Conservation (phyloP, 2,329 filamentous ascomycete genomes). For the Colletotrichum sp. region DNA sequence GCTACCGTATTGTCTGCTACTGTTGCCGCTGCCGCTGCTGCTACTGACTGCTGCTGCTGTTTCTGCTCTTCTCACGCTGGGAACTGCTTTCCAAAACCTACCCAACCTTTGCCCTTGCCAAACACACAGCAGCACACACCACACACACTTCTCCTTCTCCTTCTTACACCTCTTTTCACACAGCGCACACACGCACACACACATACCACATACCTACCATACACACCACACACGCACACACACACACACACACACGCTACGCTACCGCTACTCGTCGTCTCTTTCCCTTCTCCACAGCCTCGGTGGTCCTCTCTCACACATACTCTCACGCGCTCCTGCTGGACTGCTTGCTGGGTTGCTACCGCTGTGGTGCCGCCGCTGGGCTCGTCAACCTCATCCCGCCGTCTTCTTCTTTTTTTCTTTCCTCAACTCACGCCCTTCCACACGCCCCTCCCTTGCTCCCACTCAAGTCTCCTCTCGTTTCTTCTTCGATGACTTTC, state of each 20-base stretch:
- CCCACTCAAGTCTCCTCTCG: constrained; percentile 6
- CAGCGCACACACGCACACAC: not conserved
- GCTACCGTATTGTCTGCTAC: not conserved
- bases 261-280: constrained; percentile 11
- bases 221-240: not conserved
- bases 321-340: not conserved
- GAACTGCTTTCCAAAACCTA: constrained; percentile 1
- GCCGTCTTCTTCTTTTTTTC: constrained; percentile 3
- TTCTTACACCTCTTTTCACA: not conserved
- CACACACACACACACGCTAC: not conserved
- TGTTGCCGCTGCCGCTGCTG: not conserved
- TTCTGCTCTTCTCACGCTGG: not conserved
- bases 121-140: constrained; percentile 7
- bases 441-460: constrained; percentile 14
- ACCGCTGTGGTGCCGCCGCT: not conserved
- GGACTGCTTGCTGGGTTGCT: not conserved
- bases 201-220: not conserved
- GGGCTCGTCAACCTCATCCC: not conserved
- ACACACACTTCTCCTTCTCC: not conserved
- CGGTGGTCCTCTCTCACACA: not conserved
- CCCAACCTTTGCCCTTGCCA: constrained; percentile 15
- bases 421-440: constrained; percentile 10
- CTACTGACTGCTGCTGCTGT: not conserved
- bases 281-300: constrained; percentile 15
- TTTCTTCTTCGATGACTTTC: constrained; percentile 22